Conservation (phyloP, 1,284 basidiomycete species). For the Farysia itapuensis region DNA sequence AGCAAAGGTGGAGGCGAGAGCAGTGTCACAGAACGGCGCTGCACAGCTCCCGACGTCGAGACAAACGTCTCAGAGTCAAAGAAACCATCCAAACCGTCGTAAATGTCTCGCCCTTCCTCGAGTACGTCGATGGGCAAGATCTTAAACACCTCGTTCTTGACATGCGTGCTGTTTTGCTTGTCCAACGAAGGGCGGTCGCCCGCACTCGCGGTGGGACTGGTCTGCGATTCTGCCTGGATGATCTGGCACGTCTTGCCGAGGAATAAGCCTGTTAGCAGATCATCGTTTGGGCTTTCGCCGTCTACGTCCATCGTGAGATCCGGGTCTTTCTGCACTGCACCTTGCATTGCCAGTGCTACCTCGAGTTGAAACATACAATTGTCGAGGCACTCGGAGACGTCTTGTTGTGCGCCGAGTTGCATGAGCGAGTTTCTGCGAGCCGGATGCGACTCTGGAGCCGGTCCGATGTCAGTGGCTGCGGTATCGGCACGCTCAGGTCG, state of each 20-base stretch:
- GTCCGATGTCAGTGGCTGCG: neutral
- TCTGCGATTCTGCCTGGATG: conserved; percentile 25
- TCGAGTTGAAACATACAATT: conserved; percentile 99
- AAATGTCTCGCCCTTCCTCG: conserved; percentile 80
- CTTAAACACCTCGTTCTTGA: conserved; percentile 87
- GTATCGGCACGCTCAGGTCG: neutral
- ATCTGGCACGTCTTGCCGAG: conserved; percentile 48
- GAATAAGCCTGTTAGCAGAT: conserved; percentile 42
- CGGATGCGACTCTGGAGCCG: conserved; percentile 6
- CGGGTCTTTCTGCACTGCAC: neutral
- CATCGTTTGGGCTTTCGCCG: conserved; percentile 6
- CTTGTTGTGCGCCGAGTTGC: conserved; percentile 83
- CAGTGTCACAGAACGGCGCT: conserved; percentile 82
- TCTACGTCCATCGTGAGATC: conserved; percentile 18
- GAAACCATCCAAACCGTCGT: conserved; percentile 89
- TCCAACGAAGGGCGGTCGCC: neutral
- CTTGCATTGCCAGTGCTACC: conserved; percentile 72
- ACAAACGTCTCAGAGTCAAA: conserved; percentile 83
- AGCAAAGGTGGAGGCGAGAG: conserved; percentile 84
- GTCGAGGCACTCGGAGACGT: conserved; percentile 97
- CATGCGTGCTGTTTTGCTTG: conserved; percentile 64
- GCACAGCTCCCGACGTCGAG: conserved; percentile 76
- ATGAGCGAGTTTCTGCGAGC: conserved; percentile 47
- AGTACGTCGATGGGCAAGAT: conserved; percentile 91
- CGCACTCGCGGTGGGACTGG: neutral